Evolutionary conservation across 202 grass and related monocot genomes (phyloP), one percentile per base, ranked within the genome.

Genomic region (Eragrostis tef): DNA sequence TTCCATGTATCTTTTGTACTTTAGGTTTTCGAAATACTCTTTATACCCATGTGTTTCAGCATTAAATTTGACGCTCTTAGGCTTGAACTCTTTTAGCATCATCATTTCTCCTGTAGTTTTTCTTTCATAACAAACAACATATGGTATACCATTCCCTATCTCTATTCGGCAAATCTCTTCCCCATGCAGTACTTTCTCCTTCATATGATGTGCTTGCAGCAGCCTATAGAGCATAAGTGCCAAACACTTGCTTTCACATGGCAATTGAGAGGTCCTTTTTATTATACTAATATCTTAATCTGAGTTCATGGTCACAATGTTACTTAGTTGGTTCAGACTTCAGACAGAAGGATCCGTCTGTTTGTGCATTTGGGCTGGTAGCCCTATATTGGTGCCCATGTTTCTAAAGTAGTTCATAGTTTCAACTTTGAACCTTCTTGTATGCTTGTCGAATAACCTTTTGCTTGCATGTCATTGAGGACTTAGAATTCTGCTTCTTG

Each of bases 31-130:
- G 0, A 25, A 76, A 57, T 44, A 76, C n/a, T 59, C 11, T 54
- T 46, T 65, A 15, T 85, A 29, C 20, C 34, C 71, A n/a, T 71
- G 41, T n/a, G 19, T 86, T 73, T 80, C 59, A 58, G 47, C 48
- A 67, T 54, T 47, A 56, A 78, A 72, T 12, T 72, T 51, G 51
- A 52, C 9, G 39, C 31, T 44, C 47, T 19, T 17, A 65, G 45
- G 67, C 46, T 85, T 26, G 24, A 76, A 19, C 12, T 54, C 63
- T 76, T 11, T 56, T 68, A 69, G 21, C 17, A 11, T 53, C 9
- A 10, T 75, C 6, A 31, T 67, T 31, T 36, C 1, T 69, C 63
- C 19, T 57, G 7, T 69, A 45, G 20, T 3, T 12, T 46, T 27
- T 80, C 2, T 39, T 39, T 39, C 34, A 39, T 39, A 43, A 36